Percentiles rank a stretch among this genome's conserved stretches.
phyloP scores from a whole-genome alignment of 2,329 filamentous ascomycete genomes.

The Biscogniauxia mediterranea region DNA sequence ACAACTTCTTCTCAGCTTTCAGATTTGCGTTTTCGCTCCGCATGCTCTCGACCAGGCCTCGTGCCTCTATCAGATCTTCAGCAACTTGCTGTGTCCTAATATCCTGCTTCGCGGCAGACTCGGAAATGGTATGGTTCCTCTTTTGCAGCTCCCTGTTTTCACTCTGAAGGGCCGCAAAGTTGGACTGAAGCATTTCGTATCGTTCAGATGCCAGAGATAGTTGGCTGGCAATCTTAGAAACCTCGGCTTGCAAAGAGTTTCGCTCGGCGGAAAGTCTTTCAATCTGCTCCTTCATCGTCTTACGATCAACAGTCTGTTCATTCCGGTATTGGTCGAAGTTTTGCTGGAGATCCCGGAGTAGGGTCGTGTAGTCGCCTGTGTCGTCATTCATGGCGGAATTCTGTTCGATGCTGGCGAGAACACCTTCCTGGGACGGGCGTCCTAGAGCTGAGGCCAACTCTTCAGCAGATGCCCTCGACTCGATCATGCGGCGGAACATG shows the following conservation, averaged over 20 bases:
- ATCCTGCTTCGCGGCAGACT: constrained; percentile 86
- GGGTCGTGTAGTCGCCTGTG: constrained; percentile 62
- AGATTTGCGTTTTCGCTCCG: constrained; percentile 89
- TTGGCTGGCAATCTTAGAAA: constrained; percentile 77
- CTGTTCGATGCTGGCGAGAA: constrained; percentile 60
- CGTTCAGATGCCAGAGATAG: constrained; percentile 78
- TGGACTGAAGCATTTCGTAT: constrained; percentile 85
- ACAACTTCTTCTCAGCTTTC: constrained; percentile 91
- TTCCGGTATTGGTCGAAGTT: constrained; percentile 89
- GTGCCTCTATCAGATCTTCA: constrained; percentile 87
- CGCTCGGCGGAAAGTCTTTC: constrained; percentile 81
- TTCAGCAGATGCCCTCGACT: constrained; percentile 61
- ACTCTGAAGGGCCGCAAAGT: constrained; percentile 76
- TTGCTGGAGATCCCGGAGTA: constrained; percentile 82
- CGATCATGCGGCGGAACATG: constrained; percentile 93
- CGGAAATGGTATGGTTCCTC: constrained; percentile 71
- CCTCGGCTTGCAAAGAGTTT: constrained; percentile 75
- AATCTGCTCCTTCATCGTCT: constrained; percentile 79
- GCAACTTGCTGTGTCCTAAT: constrained; percentile 86
- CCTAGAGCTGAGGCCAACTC: constrained; percentile 71
- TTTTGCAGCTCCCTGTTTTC: constrained; percentile 88
- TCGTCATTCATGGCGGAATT: constrained; percentile 55
- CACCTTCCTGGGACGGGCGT: constrained; percentile 63
- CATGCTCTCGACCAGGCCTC: constrained; percentile 78
- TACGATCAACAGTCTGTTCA: constrained; percentile 78